These are phyloP conservation scores for Eruca vesicaria DNA, from an alignment of 441 rosid species.

Conservation along the genomic window DNA sequence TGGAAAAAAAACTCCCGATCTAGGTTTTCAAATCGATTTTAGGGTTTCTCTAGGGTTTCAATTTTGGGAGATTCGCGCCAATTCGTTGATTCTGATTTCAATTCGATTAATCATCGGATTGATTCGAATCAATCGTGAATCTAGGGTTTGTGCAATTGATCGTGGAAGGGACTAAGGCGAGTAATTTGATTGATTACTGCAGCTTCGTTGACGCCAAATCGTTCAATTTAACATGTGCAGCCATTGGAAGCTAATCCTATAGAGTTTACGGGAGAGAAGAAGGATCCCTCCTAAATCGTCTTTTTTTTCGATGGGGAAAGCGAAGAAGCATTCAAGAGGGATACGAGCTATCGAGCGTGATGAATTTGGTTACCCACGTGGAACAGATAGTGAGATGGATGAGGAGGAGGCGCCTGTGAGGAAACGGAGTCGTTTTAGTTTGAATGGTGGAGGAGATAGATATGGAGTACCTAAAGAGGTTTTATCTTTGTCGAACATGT, in stretches of 20 bases:
- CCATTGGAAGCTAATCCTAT: constrained; percentile 43
- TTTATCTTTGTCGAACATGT: constrained; percentile 61
- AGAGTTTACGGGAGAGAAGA: constrained; percentile 50
- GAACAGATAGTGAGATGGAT: constrained; percentile 51
- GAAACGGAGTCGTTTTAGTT: constrained; percentile 60
- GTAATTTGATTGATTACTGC: not conserved
- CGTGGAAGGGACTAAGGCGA: not conserved
- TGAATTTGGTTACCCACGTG: constrained; percentile 68
- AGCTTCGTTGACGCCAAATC: not conserved
- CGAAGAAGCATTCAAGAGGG: constrained; percentile 65
- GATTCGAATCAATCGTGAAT: constrained; percentile 1
- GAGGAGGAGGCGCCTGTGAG: constrained; percentile 46
- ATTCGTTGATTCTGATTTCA: constrained; percentile 34
- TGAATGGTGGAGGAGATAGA: constrained; percentile 43
- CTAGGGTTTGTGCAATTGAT: not conserved
- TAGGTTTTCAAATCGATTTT: constrained; percentile 47
- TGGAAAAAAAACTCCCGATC: constrained; percentile 44
- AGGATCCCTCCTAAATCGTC: constrained; percentile 29
- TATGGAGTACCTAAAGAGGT: constrained; percentile 56
- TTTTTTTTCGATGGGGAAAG: constrained; percentile 60
- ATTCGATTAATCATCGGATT: constrained; percentile 10
- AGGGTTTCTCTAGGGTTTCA: constrained; percentile 44
- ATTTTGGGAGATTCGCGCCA: constrained; percentile 8
- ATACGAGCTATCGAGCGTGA: constrained; percentile 66
- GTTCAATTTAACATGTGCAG: constrained; percentile 63